Evolutionary conservation across 2,329 filamentous ascomycete species (phyloP).

Genomic region (Exophiala sp.): DNA sequence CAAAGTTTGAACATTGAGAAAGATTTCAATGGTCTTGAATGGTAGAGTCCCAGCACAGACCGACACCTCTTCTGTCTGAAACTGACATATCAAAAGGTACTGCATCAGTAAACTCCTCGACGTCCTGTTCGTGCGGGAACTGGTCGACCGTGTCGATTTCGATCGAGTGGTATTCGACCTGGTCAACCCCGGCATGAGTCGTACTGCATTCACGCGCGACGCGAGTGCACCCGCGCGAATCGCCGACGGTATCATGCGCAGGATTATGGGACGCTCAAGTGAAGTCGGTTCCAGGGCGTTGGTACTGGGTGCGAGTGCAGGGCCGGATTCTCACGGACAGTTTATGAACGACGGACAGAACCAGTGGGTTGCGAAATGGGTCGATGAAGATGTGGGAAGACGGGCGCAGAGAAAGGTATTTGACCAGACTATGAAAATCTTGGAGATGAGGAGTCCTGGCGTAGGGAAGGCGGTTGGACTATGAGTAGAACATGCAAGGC

Average conservation of each 20-base stretch:
- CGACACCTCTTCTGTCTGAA: neutral
- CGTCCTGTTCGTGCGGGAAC: constrained; percentile 24
- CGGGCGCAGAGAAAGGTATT: constrained; percentile 40
- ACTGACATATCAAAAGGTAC: constrained; percentile 14
- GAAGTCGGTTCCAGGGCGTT: constrained; percentile 26
- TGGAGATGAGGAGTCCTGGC: constrained; percentile 43
- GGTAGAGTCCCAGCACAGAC: neutral
- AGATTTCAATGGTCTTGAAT: constrained; percentile 4
- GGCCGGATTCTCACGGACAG: constrained; percentile 10
- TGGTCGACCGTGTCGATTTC: constrained; percentile 7
- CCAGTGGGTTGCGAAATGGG: constrained; percentile 33
- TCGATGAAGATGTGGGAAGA: constrained; percentile 38
- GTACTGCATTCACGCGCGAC: constrained; percentile 18
- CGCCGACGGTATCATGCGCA: constrained; percentile 5
- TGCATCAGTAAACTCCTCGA: constrained; percentile 23
- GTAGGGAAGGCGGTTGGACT: constrained; percentile 9
- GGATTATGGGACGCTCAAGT: constrained; percentile 18
- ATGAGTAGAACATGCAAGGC: no score
- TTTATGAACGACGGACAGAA: constrained; percentile 20
- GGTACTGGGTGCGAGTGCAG: constrained; percentile 18
- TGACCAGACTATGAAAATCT: constrained; percentile 40
- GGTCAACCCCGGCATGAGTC: constrained; percentile 29
- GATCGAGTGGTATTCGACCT: constrained; percentile 24
- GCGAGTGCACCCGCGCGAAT: neutral
- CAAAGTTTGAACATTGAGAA: constrained; percentile 12